Percentiles rank a stretch among this genome's conserved stretches.
phyloP scores from a whole-genome alignment of 2,329 filamentous ascomycete genomes.

The Endoconidiophora polonica region DNA sequence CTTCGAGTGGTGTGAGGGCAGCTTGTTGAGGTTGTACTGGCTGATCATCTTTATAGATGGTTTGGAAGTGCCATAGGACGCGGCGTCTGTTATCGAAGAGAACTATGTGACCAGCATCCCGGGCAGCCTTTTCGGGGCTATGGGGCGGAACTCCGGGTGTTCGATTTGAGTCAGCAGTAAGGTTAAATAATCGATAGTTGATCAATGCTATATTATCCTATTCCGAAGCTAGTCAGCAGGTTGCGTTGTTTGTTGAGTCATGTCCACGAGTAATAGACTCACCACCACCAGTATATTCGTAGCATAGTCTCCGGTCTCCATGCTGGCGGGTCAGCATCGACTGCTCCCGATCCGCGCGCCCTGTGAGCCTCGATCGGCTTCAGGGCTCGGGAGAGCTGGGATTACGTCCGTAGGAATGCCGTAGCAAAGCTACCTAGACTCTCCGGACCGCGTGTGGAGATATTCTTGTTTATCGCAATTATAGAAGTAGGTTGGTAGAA shows the following conservation, averaged over 20 bases:
- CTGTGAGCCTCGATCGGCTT: slow-evolving; percentile 12
- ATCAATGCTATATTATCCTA: slow-evolving; percentile 42
- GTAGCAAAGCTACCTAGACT: no score
- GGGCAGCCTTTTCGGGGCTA: slow-evolving; percentile 34
- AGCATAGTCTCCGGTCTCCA: slow-evolving; percentile 47
- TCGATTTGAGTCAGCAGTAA: slow-evolving; percentile 26
- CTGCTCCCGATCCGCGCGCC: not conserved
- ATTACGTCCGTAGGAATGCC: no score
- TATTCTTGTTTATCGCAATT: no score
- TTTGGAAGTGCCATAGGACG: slow-evolving; percentile 38
- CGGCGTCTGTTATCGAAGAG: slow-evolving; percentile 34
- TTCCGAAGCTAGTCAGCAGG: slow-evolving; percentile 7
- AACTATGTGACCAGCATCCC: slow-evolving; percentile 36
- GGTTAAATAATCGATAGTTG: slow-evolving; percentile 38
- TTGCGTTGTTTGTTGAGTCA: not conserved
- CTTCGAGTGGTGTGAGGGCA: slow-evolving; percentile 5
- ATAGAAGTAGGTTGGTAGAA: no score
- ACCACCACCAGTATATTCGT: slow-evolving; percentile 45
- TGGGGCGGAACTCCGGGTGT: slow-evolving; percentile 28
- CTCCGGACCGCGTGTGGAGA: no score
- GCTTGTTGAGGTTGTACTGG: slow-evolving; percentile 4
- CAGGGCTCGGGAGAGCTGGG: slow-evolving; percentile 6
- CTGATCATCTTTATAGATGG: slow-evolving; percentile 25
- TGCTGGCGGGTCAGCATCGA: slow-evolving; percentile 24
- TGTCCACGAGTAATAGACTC: slow-evolving; percentile 16